phyloP scores from a whole-genome alignment of 2,329 filamentous ascomycete genomes.

The Aaosphaeria arxii region DNA sequence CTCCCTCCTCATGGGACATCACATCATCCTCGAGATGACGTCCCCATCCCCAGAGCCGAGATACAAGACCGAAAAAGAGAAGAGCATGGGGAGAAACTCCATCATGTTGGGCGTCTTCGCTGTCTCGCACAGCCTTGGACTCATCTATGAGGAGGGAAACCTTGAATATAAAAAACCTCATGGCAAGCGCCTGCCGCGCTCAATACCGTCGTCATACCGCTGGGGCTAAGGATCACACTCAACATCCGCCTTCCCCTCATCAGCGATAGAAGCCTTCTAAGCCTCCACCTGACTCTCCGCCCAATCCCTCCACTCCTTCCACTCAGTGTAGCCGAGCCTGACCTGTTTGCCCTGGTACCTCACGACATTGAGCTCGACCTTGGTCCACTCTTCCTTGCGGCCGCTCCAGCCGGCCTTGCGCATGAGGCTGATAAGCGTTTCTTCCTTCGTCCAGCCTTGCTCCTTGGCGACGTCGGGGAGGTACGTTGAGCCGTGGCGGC shows the following conservation, averaged over 20 bases:
- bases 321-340: conserved; percentile 68
- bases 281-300: conserved; percentile 40
- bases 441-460: conserved; percentile 93
- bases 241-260: too few relatives aligned
- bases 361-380: conserved; percentile 74
- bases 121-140: too few relatives aligned
- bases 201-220: too few relatives aligned
- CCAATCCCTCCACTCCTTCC: conserved; percentile 77
- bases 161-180: too few relatives aligned
- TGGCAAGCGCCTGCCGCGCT: too few relatives aligned
- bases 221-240: too few relatives aligned
- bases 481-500: conserved; percentile 81
- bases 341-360: conserved; percentile 85
- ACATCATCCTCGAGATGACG: too few relatives aligned
- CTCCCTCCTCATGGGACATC: too few relatives aligned
- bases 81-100: not conserved
- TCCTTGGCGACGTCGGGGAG: conserved; percentile 87
- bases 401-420: conserved; percentile 91
- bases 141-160: too few relatives aligned
- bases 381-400: conserved; percentile 63
- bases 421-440: conserved; percentile 86
- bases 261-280: not conserved
- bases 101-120: too few relatives aligned
- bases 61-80: not conserved
- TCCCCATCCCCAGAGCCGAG: too few relatives aligned